These are phyloP conservation scores for Orbilia blumenaviensis DNA, from an alignment of 2,329 filamentous ascomycete genomes.

Conservation along the genomic window DNA sequence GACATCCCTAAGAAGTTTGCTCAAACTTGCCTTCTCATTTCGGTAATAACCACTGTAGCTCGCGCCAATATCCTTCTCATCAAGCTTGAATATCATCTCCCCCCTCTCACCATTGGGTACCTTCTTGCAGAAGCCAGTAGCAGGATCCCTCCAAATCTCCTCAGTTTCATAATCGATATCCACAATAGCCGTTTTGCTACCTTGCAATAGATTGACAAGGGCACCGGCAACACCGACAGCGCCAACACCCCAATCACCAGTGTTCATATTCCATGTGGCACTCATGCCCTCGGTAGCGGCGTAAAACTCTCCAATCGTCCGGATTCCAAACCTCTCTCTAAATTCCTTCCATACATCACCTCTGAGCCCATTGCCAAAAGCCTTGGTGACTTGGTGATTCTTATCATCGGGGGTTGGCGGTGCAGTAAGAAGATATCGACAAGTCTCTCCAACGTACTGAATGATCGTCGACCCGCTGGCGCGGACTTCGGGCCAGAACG, in stretches of 20 bases:
- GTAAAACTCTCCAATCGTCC: slow-evolving; percentile 81
- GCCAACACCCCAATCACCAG: slow-evolving; percentile 77
- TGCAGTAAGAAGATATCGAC: slow-evolving; percentile 79
- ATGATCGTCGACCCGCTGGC: slow-evolving; percentile 76
- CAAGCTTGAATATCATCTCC: slow-evolving; percentile 78
- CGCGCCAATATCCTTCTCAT: slow-evolving; percentile 70
- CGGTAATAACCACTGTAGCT: slow-evolving; percentile 85
- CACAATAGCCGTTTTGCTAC: slow-evolving; percentile 68
- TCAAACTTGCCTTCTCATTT: slow-evolving; percentile 74
- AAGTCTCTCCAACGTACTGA: slow-evolving; percentile 89
- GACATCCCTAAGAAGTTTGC: slow-evolving; percentile 78
- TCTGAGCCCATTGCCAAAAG: slow-evolving; percentile 84
- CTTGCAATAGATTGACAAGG: slow-evolving; percentile 68
- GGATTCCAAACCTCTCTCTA: slow-evolving; percentile 80
- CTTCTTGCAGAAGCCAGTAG: slow-evolving; percentile 73
- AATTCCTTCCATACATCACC: slow-evolving; percentile 87
- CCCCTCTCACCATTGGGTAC: slow-evolving; percentile 72
- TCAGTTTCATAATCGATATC: slow-evolving; percentile 77
- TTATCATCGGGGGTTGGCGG: slow-evolving; percentile 74
- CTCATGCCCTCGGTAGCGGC: slow-evolving; percentile 77
- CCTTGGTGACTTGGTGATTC: slow-evolving; percentile 75
- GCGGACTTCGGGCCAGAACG: slow-evolving; percentile 81
- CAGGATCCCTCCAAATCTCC: slow-evolving; percentile 72
- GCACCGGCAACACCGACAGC: slow-evolving; percentile 78
- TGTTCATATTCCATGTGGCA: slow-evolving; percentile 76